Base-by-base conservation (phyloP, 495 filamentous ascomycete genomes). In the Neurospora tetraspora region DNA sequence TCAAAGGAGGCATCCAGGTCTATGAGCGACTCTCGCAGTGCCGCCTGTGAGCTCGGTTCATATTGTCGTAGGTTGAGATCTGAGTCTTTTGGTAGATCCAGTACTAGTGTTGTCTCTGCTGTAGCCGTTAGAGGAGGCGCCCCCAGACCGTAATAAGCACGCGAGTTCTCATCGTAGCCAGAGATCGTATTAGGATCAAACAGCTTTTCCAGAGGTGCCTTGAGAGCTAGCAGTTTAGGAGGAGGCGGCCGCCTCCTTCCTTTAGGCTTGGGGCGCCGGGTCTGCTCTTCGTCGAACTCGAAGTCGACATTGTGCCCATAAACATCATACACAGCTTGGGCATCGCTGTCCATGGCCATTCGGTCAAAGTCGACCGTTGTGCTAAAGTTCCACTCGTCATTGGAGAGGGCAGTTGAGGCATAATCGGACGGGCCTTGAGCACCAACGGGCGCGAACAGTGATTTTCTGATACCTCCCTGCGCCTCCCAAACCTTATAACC, bases 321-420 rank as follows among this genome's bases (percentile, higher is more conserved):
- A 20, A 84, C 86, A 73, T 88, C 84, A 73, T 79, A 80, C 23
- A 88, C 80, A 39, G 86, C 82, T 73, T 86, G 82, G 12, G 83
- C 78, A 75, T 82, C 81, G 61, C 83, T 82, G 71, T 84, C 78
- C 47, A 82, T 77, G 42, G 88, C 83, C 70, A 86, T 81, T 72
- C 89, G 86, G 77, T 96, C 91, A 78, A 97, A 97, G 11, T 89
- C 91, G 71, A 92, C 90, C 0, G 93, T 96, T 1, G 92, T 94
- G 77, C 92, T 94, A 77, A 97, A 97, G 76, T 95, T 97, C 93
- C 96, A 97, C 75, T 95, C 92, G 73, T 94, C 91, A 43, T 87
- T 84, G 20, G 71, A 83, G 73, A 77, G 77, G 65, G 76, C 78
- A 1, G 80, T 83, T 69, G 82, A 80, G 39, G 74, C 77, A 16